Percentiles rank a stretch among this genome's conserved stretches.
phyloP scores from a whole-genome alignment of 2,329 filamentous ascomycete genomes.

The Calonectria naviculata region DNA sequence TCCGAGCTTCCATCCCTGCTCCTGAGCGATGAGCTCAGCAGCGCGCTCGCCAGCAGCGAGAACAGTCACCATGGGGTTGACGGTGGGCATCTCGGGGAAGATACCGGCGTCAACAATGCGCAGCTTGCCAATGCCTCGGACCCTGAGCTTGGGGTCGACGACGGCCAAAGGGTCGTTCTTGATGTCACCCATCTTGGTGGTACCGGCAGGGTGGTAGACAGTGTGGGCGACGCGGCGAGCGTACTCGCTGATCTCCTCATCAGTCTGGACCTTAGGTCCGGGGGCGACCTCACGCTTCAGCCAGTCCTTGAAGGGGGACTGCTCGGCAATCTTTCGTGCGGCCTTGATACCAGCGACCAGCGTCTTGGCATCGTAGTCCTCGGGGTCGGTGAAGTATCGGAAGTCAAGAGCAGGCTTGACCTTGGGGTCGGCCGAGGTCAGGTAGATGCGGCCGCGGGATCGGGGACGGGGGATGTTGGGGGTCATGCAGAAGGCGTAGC shows the following conservation, averaged over 20 bases:
- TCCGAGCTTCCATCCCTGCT: conserved; percentile 64
- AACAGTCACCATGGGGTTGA: conserved; percentile 94
- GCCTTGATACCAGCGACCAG: conserved; percentile 82
- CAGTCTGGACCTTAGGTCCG: conserved; percentile 77
- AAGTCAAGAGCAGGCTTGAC: conserved; percentile 89
- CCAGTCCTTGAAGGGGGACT: conserved; percentile 84
- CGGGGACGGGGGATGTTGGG: conserved; percentile 89
- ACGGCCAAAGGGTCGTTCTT: conserved; percentile 77
- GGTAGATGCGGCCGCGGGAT: conserved; percentile 80
- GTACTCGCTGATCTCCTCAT: conserved; percentile 86
- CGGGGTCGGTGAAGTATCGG: conserved; percentile 88
- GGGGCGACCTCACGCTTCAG: conserved; percentile 86
- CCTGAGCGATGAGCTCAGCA: conserved; percentile 81
- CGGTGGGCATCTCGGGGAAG: conserved; percentile 87
- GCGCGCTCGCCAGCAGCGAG: conserved; percentile 84
- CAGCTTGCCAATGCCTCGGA: conserved; percentile 78
- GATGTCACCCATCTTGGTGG: conserved; percentile 89
- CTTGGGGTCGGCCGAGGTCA: conserved; percentile 78
- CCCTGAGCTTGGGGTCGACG: conserved; percentile 79
- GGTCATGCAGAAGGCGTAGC: conserved; percentile 92
- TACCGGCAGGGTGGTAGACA: conserved; percentile 90
- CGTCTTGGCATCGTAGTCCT: conserved; percentile 86
- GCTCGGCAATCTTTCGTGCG: conserved; percentile 79
- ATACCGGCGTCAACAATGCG: conserved; percentile 89
- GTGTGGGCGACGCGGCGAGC: conserved; percentile 85